A percentile compares a stretch with the other conserved stretches of the same genome.
These are phyloP conservation scores for Fraxinus americana DNA, from an alignment of 257 asterid genomes.

Conservation along the genomic window DNA sequence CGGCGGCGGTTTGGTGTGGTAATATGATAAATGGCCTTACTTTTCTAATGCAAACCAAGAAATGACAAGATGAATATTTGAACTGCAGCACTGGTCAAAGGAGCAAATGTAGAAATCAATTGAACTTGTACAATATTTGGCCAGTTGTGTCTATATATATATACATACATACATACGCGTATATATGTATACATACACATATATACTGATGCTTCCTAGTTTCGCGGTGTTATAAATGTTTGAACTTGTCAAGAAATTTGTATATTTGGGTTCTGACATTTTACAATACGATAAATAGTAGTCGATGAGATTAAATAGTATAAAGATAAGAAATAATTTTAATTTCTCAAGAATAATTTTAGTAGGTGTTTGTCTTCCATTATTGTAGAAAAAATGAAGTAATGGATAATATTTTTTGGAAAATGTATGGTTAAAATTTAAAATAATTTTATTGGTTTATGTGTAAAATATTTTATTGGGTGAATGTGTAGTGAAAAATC, in stretches of 20 bases:
- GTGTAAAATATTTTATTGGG: too few species aligned
- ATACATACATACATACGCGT: neutral
- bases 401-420: too few species aligned
- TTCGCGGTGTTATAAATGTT: slow-evolving; percentile 54
- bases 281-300: neutral
- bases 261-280: too few species aligned
- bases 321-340: too few species aligned
- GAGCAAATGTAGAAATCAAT: slow-evolving; percentile 50
- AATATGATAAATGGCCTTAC: slow-evolving; percentile 24
- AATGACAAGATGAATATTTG: slow-evolving; percentile 13
- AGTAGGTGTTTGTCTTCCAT: too few species aligned
- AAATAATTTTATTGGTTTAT: too few species aligned
- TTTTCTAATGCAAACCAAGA: slow-evolving; percentile 19
- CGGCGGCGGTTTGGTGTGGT: slow-evolving; percentile 42
- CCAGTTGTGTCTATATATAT: slow-evolving; percentile 1
- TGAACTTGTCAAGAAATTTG: slow-evolving; percentile 54
- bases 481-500: too few species aligned
- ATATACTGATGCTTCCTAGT: slow-evolving; percentile 22
- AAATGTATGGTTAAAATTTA: too few species aligned
- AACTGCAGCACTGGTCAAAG: too few species aligned
- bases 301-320: neutral
- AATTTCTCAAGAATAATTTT: too few species aligned
- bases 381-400: too few species aligned
- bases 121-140: slow-evolving; percentile 29
- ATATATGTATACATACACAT: slow-evolving; percentile 2